Evolutionary conservation across 495 filamentous ascomycete genomes (phyloP).

Genomic region (Aspergillus biplanus): DNA sequence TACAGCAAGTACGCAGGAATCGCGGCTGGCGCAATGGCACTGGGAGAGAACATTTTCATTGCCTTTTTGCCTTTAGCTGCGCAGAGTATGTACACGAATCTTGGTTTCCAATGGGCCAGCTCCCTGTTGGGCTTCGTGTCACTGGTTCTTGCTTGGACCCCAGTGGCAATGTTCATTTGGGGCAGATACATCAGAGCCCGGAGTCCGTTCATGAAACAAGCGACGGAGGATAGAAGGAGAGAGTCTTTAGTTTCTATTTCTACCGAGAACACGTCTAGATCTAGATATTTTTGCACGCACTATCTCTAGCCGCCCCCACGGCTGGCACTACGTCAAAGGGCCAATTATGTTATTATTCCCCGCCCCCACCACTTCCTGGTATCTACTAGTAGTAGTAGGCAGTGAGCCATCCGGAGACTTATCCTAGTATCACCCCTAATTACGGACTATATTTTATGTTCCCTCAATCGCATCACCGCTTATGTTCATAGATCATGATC

Average conservation of each 20-base stretch:
- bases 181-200: conserved; percentile 8
- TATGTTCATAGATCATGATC: no score
- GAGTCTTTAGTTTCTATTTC: not conserved
- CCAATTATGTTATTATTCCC: no score
- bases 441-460: no score
- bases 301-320: no score
- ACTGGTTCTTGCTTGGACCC: conserved; percentile 2
- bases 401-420: no score
- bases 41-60: conserved; percentile 31
- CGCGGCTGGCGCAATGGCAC: conserved; percentile 26
- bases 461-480: no score
- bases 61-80: conserved; percentile 37
- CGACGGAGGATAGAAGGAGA: not conserved
- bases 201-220: conserved; percentile 17
- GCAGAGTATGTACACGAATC: conserved; percentile 34
- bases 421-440: no score
- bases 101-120: conserved; percentile 44
- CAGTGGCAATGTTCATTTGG: conserved; percentile 13
- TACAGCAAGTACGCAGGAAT: conserved; percentile 34
- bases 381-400: no score
- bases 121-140: conserved; percentile 33
- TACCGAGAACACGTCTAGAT: no score
- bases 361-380: no score
- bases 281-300: no score
- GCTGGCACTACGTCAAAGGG: no score